Evolutionary conservation across 495 filamentous ascomycete species (phyloP).

Genomic region (Amniculicola lignicola): DNA sequence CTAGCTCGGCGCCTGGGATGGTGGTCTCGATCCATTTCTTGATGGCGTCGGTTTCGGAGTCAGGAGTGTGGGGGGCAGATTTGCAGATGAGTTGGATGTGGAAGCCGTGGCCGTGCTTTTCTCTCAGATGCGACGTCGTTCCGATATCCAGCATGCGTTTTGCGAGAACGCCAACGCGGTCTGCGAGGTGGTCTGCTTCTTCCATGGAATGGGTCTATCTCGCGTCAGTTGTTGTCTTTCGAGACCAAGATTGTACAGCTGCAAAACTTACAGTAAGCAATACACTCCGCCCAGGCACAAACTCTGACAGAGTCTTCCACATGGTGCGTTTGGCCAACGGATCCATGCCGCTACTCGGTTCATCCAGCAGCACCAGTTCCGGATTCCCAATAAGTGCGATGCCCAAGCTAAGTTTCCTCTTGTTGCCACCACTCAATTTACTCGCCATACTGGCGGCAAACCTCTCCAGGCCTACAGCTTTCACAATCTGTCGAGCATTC

Average conservation of each 20-base stretch:
- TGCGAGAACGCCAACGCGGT: slow-evolving; percentile 69
- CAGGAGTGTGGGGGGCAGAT: slow-evolving; percentile 64
- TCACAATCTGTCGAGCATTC: slow-evolving; percentile 19
- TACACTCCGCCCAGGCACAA: slow-evolving; percentile 27
- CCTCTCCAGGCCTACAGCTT: slow-evolving; percentile 45
- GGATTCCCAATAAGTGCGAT: slow-evolving; percentile 74
- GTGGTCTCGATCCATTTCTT: slow-evolving; percentile 57
- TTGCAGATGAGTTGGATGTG: slow-evolving; percentile 25
- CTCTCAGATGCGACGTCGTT: slow-evolving; percentile 56
- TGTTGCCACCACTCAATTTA: slow-evolving; percentile 68
- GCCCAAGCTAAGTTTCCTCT: slow-evolving; percentile 65
- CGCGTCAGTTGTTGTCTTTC: neutral
- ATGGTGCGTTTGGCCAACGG: slow-evolving; percentile 70
- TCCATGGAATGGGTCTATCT: slow-evolving; percentile 69
- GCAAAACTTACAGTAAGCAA: slow-evolving; percentile 37
- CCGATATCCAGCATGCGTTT: slow-evolving; percentile 68
- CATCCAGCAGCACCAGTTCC: slow-evolving; percentile 65
- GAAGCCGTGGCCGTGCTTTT: slow-evolving; percentile 56
- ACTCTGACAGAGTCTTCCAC: slow-evolving; percentile 50
- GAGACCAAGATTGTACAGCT: neutral
- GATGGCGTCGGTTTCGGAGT: slow-evolving; percentile 62
- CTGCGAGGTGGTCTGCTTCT: slow-evolving; percentile 70
- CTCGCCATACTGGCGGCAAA: slow-evolving; percentile 56
- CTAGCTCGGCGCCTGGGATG: slow-evolving; percentile 60
- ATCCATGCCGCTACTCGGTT: slow-evolving; percentile 60